These are phyloP conservation scores for Populus hybrid DNA, from an alignment of 441 rosid genomes.

Conservation along the genomic window DNA sequence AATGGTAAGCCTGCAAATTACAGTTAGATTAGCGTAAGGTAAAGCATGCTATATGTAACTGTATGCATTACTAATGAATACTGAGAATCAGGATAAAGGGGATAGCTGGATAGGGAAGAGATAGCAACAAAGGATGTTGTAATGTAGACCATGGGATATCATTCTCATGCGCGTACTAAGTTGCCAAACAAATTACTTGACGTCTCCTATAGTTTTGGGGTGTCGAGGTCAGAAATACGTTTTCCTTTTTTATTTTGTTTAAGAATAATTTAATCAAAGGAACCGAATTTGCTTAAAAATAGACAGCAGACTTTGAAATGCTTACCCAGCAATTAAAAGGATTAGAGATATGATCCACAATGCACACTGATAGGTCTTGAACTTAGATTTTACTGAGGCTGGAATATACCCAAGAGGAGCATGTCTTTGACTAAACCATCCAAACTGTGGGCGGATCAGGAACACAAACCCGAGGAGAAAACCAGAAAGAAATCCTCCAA, in stretches of 20 bases:
- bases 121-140: background rate
- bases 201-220: background rate
- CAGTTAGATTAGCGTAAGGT: background rate
- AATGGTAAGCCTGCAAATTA: conserved; percentile 45
- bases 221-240: background rate
- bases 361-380: conserved; percentile 58
- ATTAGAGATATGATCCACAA: conserved; percentile 67
- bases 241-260: background rate
- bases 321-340: conserved; percentile 63
- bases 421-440: conserved; percentile 60
- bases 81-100: background rate
- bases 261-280: background rate
- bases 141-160: background rate
- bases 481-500: conserved; percentile 80
- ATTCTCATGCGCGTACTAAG: background rate
- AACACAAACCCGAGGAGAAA: conserved; percentile 80
- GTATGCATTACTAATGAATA: background rate
- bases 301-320: background rate
- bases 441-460: conserved; percentile 74
- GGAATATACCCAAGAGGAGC: conserved; percentile 29
- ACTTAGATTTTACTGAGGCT: conserved; percentile 36
- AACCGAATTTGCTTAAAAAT: background rate
- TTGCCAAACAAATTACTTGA: background rate
- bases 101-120: background rate
- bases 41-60: background rate